Percentiles rank a stretch among this genome's conserved stretches.
These are phyloP conservation scores for Platanus orientalis DNA, from an alignment of 164 flowering plant species.

Conservation along the genomic window DNA sequence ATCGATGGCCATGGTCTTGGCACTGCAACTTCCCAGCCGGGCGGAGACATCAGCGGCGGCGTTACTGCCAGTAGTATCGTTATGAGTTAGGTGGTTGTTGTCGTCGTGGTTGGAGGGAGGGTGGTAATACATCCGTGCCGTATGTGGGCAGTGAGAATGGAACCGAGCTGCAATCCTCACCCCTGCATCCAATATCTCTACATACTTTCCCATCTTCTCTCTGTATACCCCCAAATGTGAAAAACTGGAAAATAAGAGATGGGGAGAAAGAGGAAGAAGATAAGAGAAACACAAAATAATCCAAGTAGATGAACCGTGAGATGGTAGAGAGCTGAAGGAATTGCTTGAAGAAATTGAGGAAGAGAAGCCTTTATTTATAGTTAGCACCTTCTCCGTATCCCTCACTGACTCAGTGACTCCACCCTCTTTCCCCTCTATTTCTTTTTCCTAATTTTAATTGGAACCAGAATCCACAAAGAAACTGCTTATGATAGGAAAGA, in stretches of 20 bases:
- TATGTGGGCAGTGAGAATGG: conserved; percentile 46
- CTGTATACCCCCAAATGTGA: background rate
- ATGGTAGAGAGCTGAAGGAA: too few relatives aligned
- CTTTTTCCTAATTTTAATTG: too few relatives aligned
- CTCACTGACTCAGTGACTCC: too few relatives aligned
- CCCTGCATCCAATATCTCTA: conserved; percentile 33
- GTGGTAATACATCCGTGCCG: conserved; percentile 43
- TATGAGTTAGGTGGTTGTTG: background rate
- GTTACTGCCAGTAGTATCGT: background rate
- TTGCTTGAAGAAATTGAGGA: too few relatives aligned
- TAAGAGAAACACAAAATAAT: background rate
- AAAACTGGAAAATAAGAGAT: background rate
- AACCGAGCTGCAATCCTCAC: conserved; percentile 32
- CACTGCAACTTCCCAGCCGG: conserved; percentile 4
- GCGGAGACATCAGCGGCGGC: conserved; percentile 1
- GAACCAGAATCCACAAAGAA: too few relatives aligned
- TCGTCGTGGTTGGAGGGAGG: conserved; percentile 24
- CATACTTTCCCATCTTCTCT: conserved; percentile 28
- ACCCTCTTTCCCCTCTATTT: too few relatives aligned
- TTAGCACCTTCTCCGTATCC: too few relatives aligned
- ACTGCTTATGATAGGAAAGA: too few relatives aligned
- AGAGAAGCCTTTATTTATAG: too few relatives aligned
- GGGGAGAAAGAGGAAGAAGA: too few relatives aligned
- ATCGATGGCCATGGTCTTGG: conserved; percentile 4
- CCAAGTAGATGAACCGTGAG: too few relatives aligned